These are phyloP conservation scores for Termitomyces sp. DNA, from an alignment of 768 basidiomycete genomes.

Conservation along the genomic window DNA sequence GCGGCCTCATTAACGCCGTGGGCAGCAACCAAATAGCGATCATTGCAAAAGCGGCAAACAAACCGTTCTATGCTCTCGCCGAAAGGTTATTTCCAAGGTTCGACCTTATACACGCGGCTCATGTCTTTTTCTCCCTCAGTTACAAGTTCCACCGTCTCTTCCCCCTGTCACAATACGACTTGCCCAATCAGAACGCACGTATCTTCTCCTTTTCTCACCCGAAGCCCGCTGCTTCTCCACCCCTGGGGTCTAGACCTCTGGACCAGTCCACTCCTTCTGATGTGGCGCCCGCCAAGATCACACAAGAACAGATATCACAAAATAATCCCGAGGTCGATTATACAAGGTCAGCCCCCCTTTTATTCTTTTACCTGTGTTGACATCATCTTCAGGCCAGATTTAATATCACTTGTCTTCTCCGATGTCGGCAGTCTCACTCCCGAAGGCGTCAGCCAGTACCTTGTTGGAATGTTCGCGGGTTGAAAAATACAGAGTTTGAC, in stretches of 20 bases:
- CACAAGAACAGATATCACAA: conserved; percentile 72
- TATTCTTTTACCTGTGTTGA: neutral
- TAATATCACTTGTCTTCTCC: conserved; percentile 90
- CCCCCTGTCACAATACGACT: conserved; percentile 86
- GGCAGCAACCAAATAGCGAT: conserved; percentile 97
- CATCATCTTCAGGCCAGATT: conserved; percentile 59
- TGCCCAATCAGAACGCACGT: conserved; percentile 73
- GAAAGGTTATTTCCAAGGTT: conserved; percentile 54
- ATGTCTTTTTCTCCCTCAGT: conserved; percentile 33
- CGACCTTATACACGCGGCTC: conserved; percentile 9
- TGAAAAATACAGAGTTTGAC: conserved; percentile 21
- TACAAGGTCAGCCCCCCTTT: conserved; percentile 55
- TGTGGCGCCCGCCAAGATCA: conserved; percentile 43
- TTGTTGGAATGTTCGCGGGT: conserved; percentile 91
- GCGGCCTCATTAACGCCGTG: conserved; percentile 86
- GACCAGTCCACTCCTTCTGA: conserved; percentile 20
- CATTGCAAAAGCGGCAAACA: conserved; percentile 89
- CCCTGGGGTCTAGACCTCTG: conserved; percentile 12
- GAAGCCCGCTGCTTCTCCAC: conserved; percentile 19
- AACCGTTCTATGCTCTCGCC: conserved; percentile 94
- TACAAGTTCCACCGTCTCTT: conserved; percentile 98
- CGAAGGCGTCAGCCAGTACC: conserved; percentile 89
- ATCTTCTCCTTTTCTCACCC: conserved; percentile 65
- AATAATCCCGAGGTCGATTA: conserved; percentile 93
- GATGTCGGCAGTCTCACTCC: conserved; percentile 93